Percentiles rank a stretch among this genome's conserved stretches.
Evolutionary conservation across 2,329 filamentous ascomycete species (phyloP).

Genomic region (Sclerotinia subarctica): DNA sequence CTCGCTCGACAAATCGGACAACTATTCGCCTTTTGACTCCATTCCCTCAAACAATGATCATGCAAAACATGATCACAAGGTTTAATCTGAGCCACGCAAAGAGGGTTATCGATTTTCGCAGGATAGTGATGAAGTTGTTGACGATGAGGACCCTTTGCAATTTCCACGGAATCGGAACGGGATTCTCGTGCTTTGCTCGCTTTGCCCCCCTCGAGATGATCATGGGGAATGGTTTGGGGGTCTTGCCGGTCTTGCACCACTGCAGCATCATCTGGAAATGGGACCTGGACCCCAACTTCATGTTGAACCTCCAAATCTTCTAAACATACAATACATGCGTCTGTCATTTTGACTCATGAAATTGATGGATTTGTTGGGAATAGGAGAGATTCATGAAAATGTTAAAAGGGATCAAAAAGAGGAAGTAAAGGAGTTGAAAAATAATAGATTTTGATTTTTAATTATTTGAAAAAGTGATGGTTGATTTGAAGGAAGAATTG

Average conservation of each 20-base stretch:
- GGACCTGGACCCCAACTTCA: not conserved
- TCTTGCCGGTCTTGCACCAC: constrained; percentile 9
- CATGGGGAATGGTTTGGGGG: constrained; percentile 23
- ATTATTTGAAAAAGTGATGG: not conserved
- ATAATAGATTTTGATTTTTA: not conserved
- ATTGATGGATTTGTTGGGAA: not conserved
- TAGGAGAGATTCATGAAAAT: not conserved
- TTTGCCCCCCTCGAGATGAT: constrained; percentile 27
- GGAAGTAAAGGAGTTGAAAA: too few relatives aligned
- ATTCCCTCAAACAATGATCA: constrained; percentile 86
- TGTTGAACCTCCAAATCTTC: constrained; percentile 49
- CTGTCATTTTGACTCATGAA: constrained; percentile 43
- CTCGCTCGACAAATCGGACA: constrained; percentile 93
- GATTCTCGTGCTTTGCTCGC: constrained; percentile 6
- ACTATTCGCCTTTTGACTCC: constrained; percentile 95
- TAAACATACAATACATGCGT: constrained; percentile 69
- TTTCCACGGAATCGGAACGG: not conserved
- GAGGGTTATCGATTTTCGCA: constrained; percentile 27
- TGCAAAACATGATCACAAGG: constrained; percentile 91
- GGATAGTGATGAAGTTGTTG: constrained; percentile 26
- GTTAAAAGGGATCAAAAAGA: not conserved
- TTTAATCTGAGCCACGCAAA: constrained; percentile 54
- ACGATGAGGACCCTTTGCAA: not conserved
- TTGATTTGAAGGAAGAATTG: too few relatives aligned
- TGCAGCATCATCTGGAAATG: not conserved